Base-by-base conservation (phyloP, 2,329 filamentous ascomycete species). In the Penicillium sp. region DNA sequence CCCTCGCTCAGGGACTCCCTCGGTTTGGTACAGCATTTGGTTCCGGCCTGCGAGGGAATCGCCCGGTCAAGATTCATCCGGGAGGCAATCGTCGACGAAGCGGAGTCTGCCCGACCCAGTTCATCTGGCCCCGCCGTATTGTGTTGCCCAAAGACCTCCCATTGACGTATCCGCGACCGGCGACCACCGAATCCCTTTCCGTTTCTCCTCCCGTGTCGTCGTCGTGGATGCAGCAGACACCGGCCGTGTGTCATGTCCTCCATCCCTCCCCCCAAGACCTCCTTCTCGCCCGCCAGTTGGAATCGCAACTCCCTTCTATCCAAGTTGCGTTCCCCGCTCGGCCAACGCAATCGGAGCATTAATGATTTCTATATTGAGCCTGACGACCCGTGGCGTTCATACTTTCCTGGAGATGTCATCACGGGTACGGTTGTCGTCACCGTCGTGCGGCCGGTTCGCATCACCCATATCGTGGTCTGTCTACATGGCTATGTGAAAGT, bases 401-500 rank as follows among this genome's bases (percentile, higher is more conserved):
- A 82, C 57, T 69, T 72, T 13, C 77, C 77, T 1, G 79, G 79
- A 11, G 79, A 82, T 56, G 56, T 68, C n/a, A 73, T 82, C 37
- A 76, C 72, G 42, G 79, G 79, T 15, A 73, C 71, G 12, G 75
- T 82, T 15, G 65, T 76, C 35, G 62, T 82, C 47, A 78, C 75
- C 41, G 72, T 81, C 29, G 60, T 74, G 31, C 78, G 78, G 50
- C 75, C 78, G 17, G 64, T 79, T 44, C 68, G 78, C 37, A 74
- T 82, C 44, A 82, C 79, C 6, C 79, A 82, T 62, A 64, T 82
- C 16, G 75, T 78, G 9, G 67, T 82, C 20, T 76, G 74, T 51
- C 62, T 82, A 44, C 77, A 81, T 64, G 79, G 79, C 14, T 78
- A 74, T 57, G 78, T 76, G 33, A 79, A 80, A 56, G 79, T 82